Evolutionary conservation across 2,329 filamentous ascomycete species (phyloP).

Genomic region (Aspergillus sp.): DNA sequence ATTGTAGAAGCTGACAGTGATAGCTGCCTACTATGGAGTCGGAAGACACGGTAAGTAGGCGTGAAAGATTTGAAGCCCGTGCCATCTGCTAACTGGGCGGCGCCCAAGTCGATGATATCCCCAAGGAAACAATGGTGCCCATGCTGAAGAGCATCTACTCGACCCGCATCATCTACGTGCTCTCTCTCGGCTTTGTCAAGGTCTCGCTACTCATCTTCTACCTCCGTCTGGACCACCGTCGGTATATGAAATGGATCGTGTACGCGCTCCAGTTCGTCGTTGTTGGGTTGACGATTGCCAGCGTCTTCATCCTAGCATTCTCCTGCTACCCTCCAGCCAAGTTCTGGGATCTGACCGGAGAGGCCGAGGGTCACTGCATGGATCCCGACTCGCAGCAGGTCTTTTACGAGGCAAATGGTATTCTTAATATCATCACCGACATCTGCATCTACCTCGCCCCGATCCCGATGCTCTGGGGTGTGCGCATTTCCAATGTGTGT

Average conservation of each 20-base stretch:
- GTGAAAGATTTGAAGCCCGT: too few relatives aligned
- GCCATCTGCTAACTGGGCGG: too few relatives aligned
- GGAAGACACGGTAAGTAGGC: background rate
- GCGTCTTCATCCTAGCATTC: background rate
- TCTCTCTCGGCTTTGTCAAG: background rate
- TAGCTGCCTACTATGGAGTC: background rate
- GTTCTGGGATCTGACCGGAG: background rate
- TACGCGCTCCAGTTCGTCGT: background rate
- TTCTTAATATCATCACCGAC: conserved; percentile 17
- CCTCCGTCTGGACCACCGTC: background rate
- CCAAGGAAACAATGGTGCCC: background rate
- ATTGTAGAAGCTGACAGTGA: too few relatives aligned
- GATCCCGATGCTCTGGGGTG: conserved; percentile 14
- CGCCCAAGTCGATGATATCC: background rate
- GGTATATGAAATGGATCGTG: background rate
- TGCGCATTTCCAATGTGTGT: too few relatives aligned
- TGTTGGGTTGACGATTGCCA: background rate
- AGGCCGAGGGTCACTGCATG: conserved; percentile 9
- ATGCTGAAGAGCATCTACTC: background rate
- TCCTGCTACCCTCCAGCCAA: background rate
- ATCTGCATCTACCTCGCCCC: conserved; percentile 17
- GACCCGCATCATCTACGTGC: background rate
- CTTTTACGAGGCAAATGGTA: conserved; percentile 18
- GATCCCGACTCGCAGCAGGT: conserved; percentile 6
- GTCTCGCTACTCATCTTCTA: background rate